Percentiles rank a stretch among this genome's conserved stretches.
These are phyloP conservation scores for Vigna trinervia DNA, from an alignment of 306 rosid genomes.

Conservation along the genomic window DNA sequence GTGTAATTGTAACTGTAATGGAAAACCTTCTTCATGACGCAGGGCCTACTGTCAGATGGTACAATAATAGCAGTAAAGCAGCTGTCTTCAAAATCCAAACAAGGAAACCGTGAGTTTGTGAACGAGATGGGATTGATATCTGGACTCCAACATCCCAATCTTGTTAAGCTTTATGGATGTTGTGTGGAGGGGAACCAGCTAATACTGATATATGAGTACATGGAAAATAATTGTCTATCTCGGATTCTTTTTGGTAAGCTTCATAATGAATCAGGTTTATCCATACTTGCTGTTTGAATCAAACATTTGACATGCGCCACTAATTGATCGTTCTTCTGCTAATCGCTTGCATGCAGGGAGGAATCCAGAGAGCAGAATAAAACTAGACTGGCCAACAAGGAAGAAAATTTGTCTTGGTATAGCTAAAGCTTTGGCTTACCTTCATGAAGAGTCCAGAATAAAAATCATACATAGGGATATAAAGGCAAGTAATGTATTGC, in stretches of 20 bases:
- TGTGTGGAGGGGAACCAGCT: conserved; percentile 92
- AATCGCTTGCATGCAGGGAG: conserved; percentile 62
- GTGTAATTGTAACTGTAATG: conserved; percentile 22
- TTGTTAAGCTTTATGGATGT: conserved; percentile 93
- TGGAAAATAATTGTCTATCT: conserved; percentile 95
- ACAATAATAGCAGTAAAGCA: conserved; percentile 91
- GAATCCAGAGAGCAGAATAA: conserved; percentile 55
- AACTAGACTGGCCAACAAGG: conserved; percentile 83
- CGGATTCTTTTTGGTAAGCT: conserved; percentile 86
- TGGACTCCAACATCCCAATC: conserved; percentile 92
- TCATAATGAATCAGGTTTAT: conserved; percentile 24
- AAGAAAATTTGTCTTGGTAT: conserved; percentile 89
- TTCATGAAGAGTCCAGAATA: conserved; percentile 85
- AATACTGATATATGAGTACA: conserved; percentile 80
- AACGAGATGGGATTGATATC: conserved; percentile 96
- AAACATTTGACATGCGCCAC: conserved; percentile 17
- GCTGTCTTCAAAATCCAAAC: conserved; percentile 90
- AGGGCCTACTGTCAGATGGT: conserved; percentile 90
- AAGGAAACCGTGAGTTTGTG: conserved; percentile 96
- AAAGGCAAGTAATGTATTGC: conserved; percentile 94
- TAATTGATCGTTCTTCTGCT: conserved; percentile 26
- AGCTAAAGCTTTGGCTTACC: conserved; percentile 89
- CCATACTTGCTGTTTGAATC: conserved; percentile 14
- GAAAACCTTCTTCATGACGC: conserved; percentile 43
- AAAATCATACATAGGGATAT: conserved; percentile 92